Base-by-base conservation (phyloP, 176 grass and related monocot genomes). In the Ensete ventricosum region DNA sequence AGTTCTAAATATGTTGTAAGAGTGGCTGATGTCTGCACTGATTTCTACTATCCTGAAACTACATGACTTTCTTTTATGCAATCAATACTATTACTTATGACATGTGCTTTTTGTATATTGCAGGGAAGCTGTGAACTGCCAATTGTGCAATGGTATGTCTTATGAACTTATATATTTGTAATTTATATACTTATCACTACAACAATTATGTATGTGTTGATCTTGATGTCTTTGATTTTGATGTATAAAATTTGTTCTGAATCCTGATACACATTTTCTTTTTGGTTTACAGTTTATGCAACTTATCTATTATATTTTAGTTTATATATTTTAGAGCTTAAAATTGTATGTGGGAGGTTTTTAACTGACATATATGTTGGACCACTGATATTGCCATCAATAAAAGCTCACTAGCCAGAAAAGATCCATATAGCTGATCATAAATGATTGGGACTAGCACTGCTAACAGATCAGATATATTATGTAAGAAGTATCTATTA, bases 101-200 rank as follows among this genome's bases (percentile, higher is more conserved):
- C 5, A 43, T 43, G 34, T 43, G 34, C 34, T 43, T 54, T 77
- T n/a, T 79, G 75, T 77, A 67, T 83, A 14, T 34, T 71, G 81
- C 96, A 99, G 96, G 68, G 86, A 99, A 65, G 96, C 96, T 60
- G 88, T 91, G 43, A 89, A 85, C 79, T 99, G 96, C 86, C 73
- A 85, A 66, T 85, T 85, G 84, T 99, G 96, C 80, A 75, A 83
- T 78, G 96, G 96, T 99, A 99, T 81, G 75, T 72, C 54, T 52
- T 81, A 52, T 87, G 54, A 52, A 72, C 34, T 65, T 51, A 27
- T 48, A 52, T 49, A 52, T 51, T 8, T 9, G 73, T 63, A 79
- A 73, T 66, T 62, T 43, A 17, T 51, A 72, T 82, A 17, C 55
- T 54, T 66, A 74, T 85, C 27, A 76, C 50, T 84, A 24, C 67